Evolutionary conservation across 2,329 filamentous ascomycete species (phyloP).

Genomic region (Fusarium sp.): DNA sequence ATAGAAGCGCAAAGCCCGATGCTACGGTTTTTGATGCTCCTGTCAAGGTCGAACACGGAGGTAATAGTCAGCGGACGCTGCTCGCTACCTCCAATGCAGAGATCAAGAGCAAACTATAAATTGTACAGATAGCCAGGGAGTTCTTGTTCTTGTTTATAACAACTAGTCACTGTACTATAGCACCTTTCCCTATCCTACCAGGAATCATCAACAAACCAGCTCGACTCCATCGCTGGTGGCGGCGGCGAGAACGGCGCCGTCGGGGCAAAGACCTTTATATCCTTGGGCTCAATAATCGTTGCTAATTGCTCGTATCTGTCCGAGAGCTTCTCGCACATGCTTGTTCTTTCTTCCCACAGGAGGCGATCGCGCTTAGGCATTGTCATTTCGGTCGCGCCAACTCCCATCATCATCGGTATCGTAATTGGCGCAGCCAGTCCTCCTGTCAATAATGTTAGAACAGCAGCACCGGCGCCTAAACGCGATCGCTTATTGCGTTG

Average conservation of each 20-base stretch:
- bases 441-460: conserved; percentile 1
- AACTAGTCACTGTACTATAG: too few relatives aligned
- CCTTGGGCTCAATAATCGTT: background rate
- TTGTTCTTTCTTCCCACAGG: conserved; percentile 3
- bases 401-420: conserved; percentile 24
- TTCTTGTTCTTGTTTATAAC: too few relatives aligned
- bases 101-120: too few relatives aligned
- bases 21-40: too few relatives aligned
- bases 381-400: conserved; percentile 1
- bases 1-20: too few relatives aligned
- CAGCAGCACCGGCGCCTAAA: conserved; percentile 13
- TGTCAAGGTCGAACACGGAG: too few relatives aligned
- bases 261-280: background rate
- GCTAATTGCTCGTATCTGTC: background rate
- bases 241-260: background rate
- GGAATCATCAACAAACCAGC: background rate
- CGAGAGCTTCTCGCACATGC: background rate
- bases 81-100: too few relatives aligned
- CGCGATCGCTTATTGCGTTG: conserved; percentile 1
- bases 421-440: conserved; percentile 15
- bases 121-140: too few relatives aligned
- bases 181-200: too few relatives aligned
- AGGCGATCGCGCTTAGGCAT: conserved; percentile 10
- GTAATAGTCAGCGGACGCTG: too few relatives aligned
- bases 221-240: conserved; percentile 1